Evolutionary conservation across 257 asterid genomes (phyloP).

Genomic region (Lycium barbarum): DNA sequence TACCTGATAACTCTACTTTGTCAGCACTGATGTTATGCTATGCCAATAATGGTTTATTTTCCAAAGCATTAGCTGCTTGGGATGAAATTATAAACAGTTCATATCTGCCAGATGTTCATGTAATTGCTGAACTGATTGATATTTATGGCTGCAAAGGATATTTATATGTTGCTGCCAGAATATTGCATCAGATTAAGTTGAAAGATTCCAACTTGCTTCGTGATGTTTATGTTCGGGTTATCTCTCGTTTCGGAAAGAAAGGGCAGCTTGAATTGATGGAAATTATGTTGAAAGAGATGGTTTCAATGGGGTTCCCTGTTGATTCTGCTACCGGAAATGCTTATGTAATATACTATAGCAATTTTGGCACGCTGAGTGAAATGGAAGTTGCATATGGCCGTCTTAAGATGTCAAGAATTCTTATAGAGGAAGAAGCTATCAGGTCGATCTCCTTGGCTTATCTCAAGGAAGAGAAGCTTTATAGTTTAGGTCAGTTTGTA

Average conservation of each 20-base stretch:
- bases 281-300: conserved; percentile 66
- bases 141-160: conserved; percentile 51
- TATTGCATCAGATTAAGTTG: conserved; percentile 55
- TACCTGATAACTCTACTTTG: conserved; percentile 43
- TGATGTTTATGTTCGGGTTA: conserved; percentile 46
- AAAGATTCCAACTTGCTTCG: conserved; percentile 51
- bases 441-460: conserved; percentile 74
- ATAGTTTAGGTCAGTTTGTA: conserved; percentile 69
- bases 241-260: conserved; percentile 67
- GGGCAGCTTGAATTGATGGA: conserved; percentile 86
- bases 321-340: conserved; percentile 80
- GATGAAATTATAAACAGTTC: conserved; percentile 69
- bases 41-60: conserved; percentile 52
- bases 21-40: conserved; percentile 56
- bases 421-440: conserved; percentile 87
- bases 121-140: conserved; percentile 58
- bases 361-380: conserved; percentile 64
- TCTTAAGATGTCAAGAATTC: conserved; percentile 81
- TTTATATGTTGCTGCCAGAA: conserved; percentile 52
- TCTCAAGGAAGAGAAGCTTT: conserved; percentile 70
- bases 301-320: conserved; percentile 67
- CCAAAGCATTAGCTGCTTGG: conserved; percentile 61
- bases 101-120: conserved; percentile 49
- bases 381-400: conserved; percentile 76
- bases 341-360: conserved; percentile 66